A percentile compares a stretch with the other conserved stretches of the same genome.
These are phyloP conservation scores for Phialophora chinensis DNA, from an alignment of 2,329 filamentous ascomycete genomes.

Conservation along the genomic window DNA sequence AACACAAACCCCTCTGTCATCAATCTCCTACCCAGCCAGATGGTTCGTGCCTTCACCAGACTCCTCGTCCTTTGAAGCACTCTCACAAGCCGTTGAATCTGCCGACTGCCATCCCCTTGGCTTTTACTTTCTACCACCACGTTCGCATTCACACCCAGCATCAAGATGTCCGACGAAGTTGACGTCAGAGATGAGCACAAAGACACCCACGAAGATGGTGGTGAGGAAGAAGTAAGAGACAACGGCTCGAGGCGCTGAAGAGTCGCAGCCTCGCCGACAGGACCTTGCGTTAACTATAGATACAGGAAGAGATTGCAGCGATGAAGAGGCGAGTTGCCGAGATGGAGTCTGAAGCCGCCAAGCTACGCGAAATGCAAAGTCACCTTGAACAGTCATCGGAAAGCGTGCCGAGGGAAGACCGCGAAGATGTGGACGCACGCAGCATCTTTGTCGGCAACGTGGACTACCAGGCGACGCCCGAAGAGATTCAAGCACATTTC, in stretches of 20 bases:
- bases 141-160: constrained; percentile 6
- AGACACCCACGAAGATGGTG: constrained; percentile 49
- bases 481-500: constrained; percentile 98
- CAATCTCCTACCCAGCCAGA: neutral
- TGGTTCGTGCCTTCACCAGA: neutral
- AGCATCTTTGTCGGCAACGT: constrained; percentile 99
- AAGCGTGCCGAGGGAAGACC: constrained; percentile 79
- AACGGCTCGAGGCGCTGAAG: neutral
- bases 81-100: neutral
- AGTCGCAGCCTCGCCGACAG: neutral
- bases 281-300: neutral
- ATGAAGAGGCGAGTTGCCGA: constrained; percentile 88
- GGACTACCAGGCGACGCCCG: constrained; percentile 94
- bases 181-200: constrained; percentile 48
- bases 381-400: constrained; percentile 83
- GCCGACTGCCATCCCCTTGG: neutral
- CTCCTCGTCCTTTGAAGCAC: neutral
- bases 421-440: constrained; percentile 91
- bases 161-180: constrained; percentile 44
- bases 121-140: neutral
- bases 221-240: constrained; percentile 52
- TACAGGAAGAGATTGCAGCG: constrained; percentile 76
- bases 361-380: constrained; percentile 85
- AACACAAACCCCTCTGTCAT: neutral
- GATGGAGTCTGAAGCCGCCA: constrained; percentile 88